A percentile compares a stretch with the other conserved stretches of the same genome.
Evolutionary conservation across 129 eudicot species (phyloP).

Genomic region (Daucus carota): DH1_v3.0 NC_030382.2:57173001-57173500

Average conservation of each 20-base stretch:
- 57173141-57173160: too few species aligned
- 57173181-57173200: constrained; percentile 2
- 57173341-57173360: too few species aligned
- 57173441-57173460: constrained; percentile 5
- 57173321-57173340: background rate
- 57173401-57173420: constrained; percentile 17
- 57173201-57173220: constrained; percentile 21
- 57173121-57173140: too few species aligned
- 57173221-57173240: constrained; percentile 11
- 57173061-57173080: too few species aligned
- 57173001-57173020: too few species aligned
- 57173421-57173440: background rate
- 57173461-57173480: constrained; percentile 12
- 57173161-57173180: too few species aligned
- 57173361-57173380: background rate
- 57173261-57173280: constrained; percentile 10
- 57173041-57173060: too few species aligned
- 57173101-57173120: too few species aligned
- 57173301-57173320: background rate
- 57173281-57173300: background rate
- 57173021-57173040: too few species aligned
- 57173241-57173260: constrained; percentile 8
- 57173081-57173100: too few species aligned
- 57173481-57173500: constrained; percentile 18
- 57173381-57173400: background rate